A percentile compares a stretch with the other conserved stretches of the same genome.
Conservation (phyloP, 768 basidiomycete genomes). For the Wakefieldia striispora region DNA sequence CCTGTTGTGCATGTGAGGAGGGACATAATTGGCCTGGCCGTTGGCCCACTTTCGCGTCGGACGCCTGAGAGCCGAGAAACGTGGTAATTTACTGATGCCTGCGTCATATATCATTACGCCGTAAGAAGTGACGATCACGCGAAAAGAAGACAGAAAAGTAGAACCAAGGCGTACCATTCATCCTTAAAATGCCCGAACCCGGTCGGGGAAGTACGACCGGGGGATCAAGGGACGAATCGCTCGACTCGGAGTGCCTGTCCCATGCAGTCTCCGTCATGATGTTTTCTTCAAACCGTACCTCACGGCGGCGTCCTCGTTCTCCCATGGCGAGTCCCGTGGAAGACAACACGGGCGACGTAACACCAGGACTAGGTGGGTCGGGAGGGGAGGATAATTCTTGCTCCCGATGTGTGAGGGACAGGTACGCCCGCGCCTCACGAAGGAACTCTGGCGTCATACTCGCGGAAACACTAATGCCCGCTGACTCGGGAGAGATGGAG, state of each 20-base stretch:
- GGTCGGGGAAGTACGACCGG: slow-evolving; percentile 17
- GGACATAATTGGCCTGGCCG: slow-evolving; percentile 9
- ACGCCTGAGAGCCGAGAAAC: slow-evolving; percentile 29
- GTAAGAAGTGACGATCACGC: neutral
- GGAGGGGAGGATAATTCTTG: slow-evolving; percentile 12
- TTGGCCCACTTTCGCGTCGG: slow-evolving; percentile 14
- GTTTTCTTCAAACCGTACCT: slow-evolving; percentile 34
- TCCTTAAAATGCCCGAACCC: slow-evolving; percentile 7
- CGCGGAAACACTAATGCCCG: slow-evolving; percentile 29
- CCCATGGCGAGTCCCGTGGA: slow-evolving; percentile 28
- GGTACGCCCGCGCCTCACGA: slow-evolving; percentile 33
- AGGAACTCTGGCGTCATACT: slow-evolving; percentile 33
- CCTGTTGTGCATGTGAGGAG: slow-evolving; percentile 4
- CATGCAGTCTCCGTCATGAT: slow-evolving; percentile 30
- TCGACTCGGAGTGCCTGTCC: slow-evolving; percentile 32
- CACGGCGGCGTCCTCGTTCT: slow-evolving; percentile 29
- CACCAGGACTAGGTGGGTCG: slow-evolving; percentile 18
- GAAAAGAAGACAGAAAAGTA: neutral
- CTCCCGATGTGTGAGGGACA: slow-evolving; percentile 27
- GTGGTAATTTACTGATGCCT: slow-evolving; percentile 32
- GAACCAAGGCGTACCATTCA: slow-evolving; percentile 19
- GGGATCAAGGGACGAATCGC: slow-evolving; percentile 27
- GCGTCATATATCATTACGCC: neutral
- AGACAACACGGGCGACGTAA: slow-evolving; percentile 30
- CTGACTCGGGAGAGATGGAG: slow-evolving; percentile 34